These are phyloP conservation scores for Myriosclerotinia duriaeana DNA, from an alignment of 2,329 filamentous ascomycete genomes.

Conservation along the genomic window DNA sequence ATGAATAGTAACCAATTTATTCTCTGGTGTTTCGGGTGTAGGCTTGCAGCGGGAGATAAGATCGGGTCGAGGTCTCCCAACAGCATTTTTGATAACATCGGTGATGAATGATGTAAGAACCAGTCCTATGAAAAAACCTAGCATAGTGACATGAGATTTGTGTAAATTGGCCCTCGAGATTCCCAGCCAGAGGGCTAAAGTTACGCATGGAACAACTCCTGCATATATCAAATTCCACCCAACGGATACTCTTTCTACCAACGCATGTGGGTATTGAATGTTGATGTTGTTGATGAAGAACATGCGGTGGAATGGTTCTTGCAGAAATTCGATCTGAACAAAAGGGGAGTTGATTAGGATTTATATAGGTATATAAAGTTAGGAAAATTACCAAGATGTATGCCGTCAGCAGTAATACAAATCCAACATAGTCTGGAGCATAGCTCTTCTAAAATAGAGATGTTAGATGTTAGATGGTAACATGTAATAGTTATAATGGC, in stretches of 20 bases:
- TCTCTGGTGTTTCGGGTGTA: slow-evolving; percentile 46
- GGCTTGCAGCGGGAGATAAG: slow-evolving; percentile 86
- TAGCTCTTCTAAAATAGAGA: slow-evolving; percentile 65
- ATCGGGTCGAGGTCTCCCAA: slow-evolving; percentile 74
- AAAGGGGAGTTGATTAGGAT: slow-evolving; percentile 4
- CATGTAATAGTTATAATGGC: neutral
- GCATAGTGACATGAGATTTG: slow-evolving; percentile 81
- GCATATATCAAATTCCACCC: slow-evolving; percentile 66
- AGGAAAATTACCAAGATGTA: slow-evolving; percentile 58
- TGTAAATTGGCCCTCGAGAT: slow-evolving; percentile 63
- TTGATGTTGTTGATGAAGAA: slow-evolving; percentile 83
- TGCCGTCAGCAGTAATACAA: slow-evolving; percentile 65
- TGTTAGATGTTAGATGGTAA: slow-evolving; percentile 25
- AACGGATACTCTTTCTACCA: slow-evolving; percentile 78
- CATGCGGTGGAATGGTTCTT: slow-evolving; percentile 90
- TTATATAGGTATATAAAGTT: neutral
- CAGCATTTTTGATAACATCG: slow-evolving; percentile 81
- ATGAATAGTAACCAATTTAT: slow-evolving; percentile 60
- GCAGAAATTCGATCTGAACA: slow-evolving; percentile 61
- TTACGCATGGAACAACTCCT: slow-evolving; percentile 65
- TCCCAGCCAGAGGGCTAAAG: slow-evolving; percentile 66
- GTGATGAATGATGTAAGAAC: slow-evolving; percentile 80
- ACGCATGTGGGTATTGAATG: slow-evolving; percentile 84
- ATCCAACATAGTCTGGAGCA: slow-evolving; percentile 82
- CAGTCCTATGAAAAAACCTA: slow-evolving; percentile 76